Base-by-base conservation (phyloP, 257 asterid genomes). In the Scutellaria barbata region DNA sequence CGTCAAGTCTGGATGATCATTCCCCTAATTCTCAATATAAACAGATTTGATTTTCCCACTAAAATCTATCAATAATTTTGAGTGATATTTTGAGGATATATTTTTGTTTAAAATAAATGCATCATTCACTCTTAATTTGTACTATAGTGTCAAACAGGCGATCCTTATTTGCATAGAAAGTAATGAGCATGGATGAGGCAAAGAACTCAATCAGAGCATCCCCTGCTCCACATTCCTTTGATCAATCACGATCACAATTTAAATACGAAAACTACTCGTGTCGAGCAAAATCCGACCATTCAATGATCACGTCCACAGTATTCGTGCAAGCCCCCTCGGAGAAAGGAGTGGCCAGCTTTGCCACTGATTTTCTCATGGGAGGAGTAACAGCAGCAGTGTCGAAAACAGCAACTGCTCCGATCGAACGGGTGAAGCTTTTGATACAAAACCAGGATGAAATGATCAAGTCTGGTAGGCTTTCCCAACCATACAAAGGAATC, bases 351-450 rank as follows among this genome's bases (percentile, higher is more conserved):
- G 61, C 77, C 7, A 53, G 72, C 58, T 80, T 80, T 47, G 79
- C 76, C 14, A 43, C 73, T 4, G 86, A 82, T 79, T 82, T 82
- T 17, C 70, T 73, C 8, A 82, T 82, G 86, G 86, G 81, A 33
- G 86, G 86, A 3, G 85, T 80, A 7, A 80, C 87, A 6, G 85
- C 80, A 6, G 85, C 85, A 1, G 81, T 83, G 40, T 83, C 83
- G 1, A 83, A 80, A 65, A 74, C 87, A 5, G 86, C 82, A 0
- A 81, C 82, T 4, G 86, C 86, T 43, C 86, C 86, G 17, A 79
- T 82, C 35, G 84, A 82, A 77, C 83, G 84, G 6, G 84, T 82
- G 14, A 82, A 82, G 58, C 82, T 70, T 17, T 25, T 81, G 74
- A 67, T 81, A 7, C 83, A 81, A 54, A 81, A 81, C 72, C 86